These are phyloP conservation scores for Paramecium biaurelia DNA, from an alignment of 73 alveolate genomes.

Conservation along the genomic window DNA sequence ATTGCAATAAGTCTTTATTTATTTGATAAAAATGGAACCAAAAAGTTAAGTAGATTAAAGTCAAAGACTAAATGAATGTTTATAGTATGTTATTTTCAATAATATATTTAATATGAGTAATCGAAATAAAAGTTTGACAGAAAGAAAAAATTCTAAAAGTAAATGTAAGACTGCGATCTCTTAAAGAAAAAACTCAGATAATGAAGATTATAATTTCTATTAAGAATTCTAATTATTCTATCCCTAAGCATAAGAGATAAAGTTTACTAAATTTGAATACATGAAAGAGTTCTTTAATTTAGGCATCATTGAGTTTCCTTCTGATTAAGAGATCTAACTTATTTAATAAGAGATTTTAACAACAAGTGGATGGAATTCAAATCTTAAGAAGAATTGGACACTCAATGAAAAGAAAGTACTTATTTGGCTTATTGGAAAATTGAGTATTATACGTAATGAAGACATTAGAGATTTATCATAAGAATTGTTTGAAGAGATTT, in stretches of 20 bases:
- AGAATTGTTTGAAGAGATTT: background rate
- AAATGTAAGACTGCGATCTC: background rate
- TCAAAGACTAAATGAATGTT: background rate
- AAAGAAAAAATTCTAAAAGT: background rate
- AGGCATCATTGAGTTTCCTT: background rate
- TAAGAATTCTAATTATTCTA: background rate
- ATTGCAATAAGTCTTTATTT: background rate
- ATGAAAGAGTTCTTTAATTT: slow-evolving; percentile 45
- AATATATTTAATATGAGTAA: background rate
- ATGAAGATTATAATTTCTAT: background rate
- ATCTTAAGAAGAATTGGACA: slow-evolving; percentile 39
- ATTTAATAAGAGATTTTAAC: background rate
- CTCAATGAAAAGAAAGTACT: slow-evolving; percentile 33
- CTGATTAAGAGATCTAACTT: background rate
- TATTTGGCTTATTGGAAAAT: slow-evolving; percentile 22
- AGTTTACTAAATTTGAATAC: slow-evolving; percentile 20
- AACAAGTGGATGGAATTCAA: slow-evolving; percentile 16
- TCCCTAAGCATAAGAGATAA: background rate
- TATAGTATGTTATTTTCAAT: background rate
- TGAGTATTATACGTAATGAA: background rate
- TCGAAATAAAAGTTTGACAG: slow-evolving; percentile 15
- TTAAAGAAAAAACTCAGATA: background rate
- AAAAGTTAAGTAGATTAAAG: slow-evolving; percentile 36
- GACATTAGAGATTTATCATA: background rate
- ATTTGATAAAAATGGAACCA: slow-evolving; percentile 28